These are phyloP conservation scores for Fusarium sp. DNA, from an alignment of 2,329 filamentous ascomycete species.

Conservation along the genomic window DNA sequence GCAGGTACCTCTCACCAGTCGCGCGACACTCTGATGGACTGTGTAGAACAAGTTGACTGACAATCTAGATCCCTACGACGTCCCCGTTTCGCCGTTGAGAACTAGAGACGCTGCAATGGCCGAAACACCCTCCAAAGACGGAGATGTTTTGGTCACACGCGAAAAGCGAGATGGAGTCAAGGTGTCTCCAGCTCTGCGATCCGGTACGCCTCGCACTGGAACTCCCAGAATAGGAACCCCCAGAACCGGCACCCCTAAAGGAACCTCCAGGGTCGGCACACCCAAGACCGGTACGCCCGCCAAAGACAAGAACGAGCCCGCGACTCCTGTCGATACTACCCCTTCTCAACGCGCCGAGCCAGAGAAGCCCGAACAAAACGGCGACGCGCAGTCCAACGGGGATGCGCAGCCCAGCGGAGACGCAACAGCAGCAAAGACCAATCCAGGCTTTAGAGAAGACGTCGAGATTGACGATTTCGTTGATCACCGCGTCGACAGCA, in stretches of 20 bases:
- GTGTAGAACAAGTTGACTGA: constrained; percentile 6
- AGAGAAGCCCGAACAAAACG: not conserved
- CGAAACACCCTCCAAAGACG: constrained; percentile 26
- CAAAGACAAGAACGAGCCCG: constrained; percentile 10
- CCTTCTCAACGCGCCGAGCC: not conserved
- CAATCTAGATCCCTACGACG: constrained; percentile 39
- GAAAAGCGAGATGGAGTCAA: constrained; percentile 22
- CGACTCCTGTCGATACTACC: not conserved
- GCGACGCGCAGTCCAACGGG: constrained; percentile 21
- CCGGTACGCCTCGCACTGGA: constrained; percentile 15
- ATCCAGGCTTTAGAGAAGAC: constrained; percentile 27
- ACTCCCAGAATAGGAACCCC: constrained; percentile 16
- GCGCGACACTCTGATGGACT: not conserved
- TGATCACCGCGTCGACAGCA: constrained; percentile 34
- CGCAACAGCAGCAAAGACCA: not conserved
- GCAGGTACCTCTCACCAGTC: constrained; percentile 21
- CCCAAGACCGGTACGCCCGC: constrained; percentile 21
- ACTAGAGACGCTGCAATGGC: constrained; percentile 20
- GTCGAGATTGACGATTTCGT: constrained; percentile 39
- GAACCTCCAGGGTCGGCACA: constrained; percentile 7
- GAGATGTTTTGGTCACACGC: constrained; percentile 25
- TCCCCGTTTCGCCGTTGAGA: constrained; percentile 34
- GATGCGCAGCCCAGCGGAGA: constrained; percentile 25
- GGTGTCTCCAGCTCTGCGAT: constrained; percentile 18
- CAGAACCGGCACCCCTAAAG: not conserved